Evolutionary conservation across 2,329 filamentous ascomycete species (phyloP).

Genomic region (Chaetomium strumarium): DNA sequence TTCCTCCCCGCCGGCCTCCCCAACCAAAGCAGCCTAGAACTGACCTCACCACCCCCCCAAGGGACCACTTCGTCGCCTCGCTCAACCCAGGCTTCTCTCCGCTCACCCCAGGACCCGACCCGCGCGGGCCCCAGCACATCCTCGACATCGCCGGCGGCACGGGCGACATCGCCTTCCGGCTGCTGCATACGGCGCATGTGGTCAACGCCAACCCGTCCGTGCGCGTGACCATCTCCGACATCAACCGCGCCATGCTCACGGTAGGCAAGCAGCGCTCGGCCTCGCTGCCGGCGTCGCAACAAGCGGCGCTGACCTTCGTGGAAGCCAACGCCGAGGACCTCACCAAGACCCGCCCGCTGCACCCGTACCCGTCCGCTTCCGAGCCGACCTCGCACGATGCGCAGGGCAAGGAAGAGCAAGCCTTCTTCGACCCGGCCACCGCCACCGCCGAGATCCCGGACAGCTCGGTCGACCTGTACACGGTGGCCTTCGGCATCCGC

Average conservation of each 20-base stretch:
- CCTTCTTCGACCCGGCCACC: conserved; percentile 19
- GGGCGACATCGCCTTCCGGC: conserved; percentile 94
- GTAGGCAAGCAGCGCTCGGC: conserved; percentile 76
- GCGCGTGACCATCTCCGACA: conserved; percentile 87
- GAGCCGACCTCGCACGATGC: conserved; percentile 2
- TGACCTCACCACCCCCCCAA: conserved; percentile 24
- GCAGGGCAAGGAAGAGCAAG: conserved; percentile 6
- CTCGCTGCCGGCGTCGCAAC: conserved; percentile 49
- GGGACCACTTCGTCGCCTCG: conserved; percentile 85
- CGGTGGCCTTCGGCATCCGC: conserved; percentile 92
- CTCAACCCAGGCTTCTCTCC: conserved; percentile 71
- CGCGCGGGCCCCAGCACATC: conserved; percentile 58
- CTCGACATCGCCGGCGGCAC: conserved; percentile 96
- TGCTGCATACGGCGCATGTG: conserved; percentile 79
- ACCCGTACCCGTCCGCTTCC: conserved; percentile 3
- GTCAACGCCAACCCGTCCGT: conserved; percentile 76
- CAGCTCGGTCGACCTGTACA: conserved; percentile 85
- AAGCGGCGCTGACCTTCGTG: conserved; percentile 63
- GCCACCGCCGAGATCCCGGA: conserved; percentile 49
- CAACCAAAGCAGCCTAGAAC: background rate
- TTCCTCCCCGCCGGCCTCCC: background rate
- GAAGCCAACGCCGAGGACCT: conserved; percentile 86
- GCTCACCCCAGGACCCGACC: conserved; percentile 38
- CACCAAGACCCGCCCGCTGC: conserved; percentile 18
- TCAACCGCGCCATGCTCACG: conserved; percentile 89